Evolutionary conservation across 257 asterid species (phyloP), one percentile per base, ranked within the genome.

Genomic region (Perilla frutescens): DNA sequence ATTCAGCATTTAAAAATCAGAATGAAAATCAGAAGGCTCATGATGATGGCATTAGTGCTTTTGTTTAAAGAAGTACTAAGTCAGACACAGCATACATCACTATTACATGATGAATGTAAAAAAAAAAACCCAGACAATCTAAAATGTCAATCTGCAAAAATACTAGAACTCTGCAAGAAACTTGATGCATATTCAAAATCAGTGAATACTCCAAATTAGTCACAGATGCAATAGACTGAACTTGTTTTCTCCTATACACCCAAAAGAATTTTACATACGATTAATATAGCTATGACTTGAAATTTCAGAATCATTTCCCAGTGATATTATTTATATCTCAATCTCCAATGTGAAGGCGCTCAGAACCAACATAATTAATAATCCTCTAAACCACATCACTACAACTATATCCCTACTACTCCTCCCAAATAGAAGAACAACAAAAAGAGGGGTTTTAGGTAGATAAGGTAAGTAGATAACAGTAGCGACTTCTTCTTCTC

Each of bases 1-100:
- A 69, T 53, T 64, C 60, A 70, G 45, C 64, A 70, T 34, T 29
- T 47, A 58, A 39, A n/a, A n/a, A n/a, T n/a, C n/a, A n/a, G n/a
- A n/a, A n/a, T n/a, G n/a, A n/a, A n/a, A 37, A 14, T 58, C 8
- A 11, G 51, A 57, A 45, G 37, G 49, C 14, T 29, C 4, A 10
- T 34, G 7, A 37, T 43, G 26, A 47, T 48, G 14, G 47, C 73
- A n/a, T n/a, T n/a, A n/a, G n/a, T 56, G 12, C 13, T 37, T 15
- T 14, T 36, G 44, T 7, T 7, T 41, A 13, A 50, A 62, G 34
- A 72, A n/a, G n/a, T n/a, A 72, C 40, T 32, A 34, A 34, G 3
- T 1, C 37, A 3, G 1, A 3, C 37, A n/a, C 36, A 5, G 71
- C 62, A 61, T 26, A 39, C 3, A 13, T 29, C 31, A 49, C 36